Conservation (phyloP, 2,329 filamentous ascomycete genomes). For the Didymella sp. region DNA sequence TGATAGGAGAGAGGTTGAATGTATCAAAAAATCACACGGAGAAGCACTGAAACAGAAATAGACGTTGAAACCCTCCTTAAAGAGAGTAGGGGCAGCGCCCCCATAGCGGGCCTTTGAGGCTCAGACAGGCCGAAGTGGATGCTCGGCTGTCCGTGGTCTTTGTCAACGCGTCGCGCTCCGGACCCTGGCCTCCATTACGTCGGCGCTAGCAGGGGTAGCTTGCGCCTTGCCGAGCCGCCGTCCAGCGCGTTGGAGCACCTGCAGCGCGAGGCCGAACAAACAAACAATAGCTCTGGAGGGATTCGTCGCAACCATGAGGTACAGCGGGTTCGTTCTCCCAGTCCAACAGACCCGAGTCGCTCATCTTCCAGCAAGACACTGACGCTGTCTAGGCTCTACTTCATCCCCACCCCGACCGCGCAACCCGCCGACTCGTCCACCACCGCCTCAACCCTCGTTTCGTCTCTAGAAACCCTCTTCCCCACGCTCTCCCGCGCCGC, state of each 20-base stretch:
- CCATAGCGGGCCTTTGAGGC: slow-evolving; percentile 15
- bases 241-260: not conserved
- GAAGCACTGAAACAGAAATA: not conserved
- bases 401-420: slow-evolving; percentile 38
- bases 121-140: slow-evolving; percentile 16
- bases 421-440: slow-evolving; percentile 33
- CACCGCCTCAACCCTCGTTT: slow-evolving; percentile 32
- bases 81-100: slow-evolving; percentile 17
- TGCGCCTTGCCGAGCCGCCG: slow-evolving; percentile 5
- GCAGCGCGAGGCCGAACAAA: not conserved
- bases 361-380: not conserved
- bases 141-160: slow-evolving; percentile 9
- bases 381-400: slow-evolving; percentile 37
- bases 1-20: not conserved
- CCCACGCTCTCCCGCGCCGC: slow-evolving; percentile 28
- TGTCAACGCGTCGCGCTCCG: slow-evolving; percentile 10
- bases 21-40: not conserved
- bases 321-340: slow-evolving; percentile 21
- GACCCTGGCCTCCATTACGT: not conserved
- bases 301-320: slow-evolving; percentile 26
- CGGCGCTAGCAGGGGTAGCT: slow-evolving; percentile 17
- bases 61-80: not conserved
- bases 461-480: slow-evolving; percentile 39
- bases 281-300: not conserved
- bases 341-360: too few relatives aligned